Evolutionary conservation across 441 rosid genomes (phyloP).

Genomic region (Omphalea diandra): DNA sequence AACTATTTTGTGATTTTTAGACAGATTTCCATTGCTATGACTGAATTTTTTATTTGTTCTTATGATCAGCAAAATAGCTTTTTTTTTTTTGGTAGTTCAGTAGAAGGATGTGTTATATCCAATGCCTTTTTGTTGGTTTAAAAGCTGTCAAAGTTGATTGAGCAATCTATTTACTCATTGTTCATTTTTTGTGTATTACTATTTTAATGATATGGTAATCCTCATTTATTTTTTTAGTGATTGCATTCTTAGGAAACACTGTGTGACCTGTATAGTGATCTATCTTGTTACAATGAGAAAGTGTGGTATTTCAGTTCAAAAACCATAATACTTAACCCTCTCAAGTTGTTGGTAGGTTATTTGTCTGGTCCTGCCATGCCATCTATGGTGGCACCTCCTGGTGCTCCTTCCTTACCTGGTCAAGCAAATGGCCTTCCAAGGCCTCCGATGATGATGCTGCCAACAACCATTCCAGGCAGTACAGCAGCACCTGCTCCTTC

Average conservation of each 20-base stretch:
- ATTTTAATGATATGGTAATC: not conserved
- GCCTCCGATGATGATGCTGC: conserved; percentile 59
- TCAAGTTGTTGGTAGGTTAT: conserved; percentile 47
- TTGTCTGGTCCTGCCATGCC: conserved; percentile 55
- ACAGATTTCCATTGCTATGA: not conserved
- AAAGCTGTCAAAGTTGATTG: not conserved
- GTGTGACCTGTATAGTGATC: not conserved
- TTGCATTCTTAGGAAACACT: not conserved
- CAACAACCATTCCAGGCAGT: conserved; percentile 54
- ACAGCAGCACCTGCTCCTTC: conserved; percentile 43
- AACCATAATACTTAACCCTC: not conserved
- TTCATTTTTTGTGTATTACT: not conserved
- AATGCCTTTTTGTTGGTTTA: not conserved
- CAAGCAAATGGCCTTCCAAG: conserved; percentile 68
- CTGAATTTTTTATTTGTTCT: not conserved
- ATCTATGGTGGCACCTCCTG: conserved; percentile 77
- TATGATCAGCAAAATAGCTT: no score
- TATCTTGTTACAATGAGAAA: not conserved
- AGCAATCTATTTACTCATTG: not conserved
- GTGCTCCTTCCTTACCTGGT: conserved; percentile 76
- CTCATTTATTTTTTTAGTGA: not conserved
- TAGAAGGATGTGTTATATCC: not conserved
- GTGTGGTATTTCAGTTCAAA: no score
- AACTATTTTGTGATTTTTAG: not conserved
- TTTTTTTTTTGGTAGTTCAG: not conserved